Evolutionary conservation across 352 stramenopile genomes (phyloP).

Genomic region (Phytophthora foliorum): DNA sequence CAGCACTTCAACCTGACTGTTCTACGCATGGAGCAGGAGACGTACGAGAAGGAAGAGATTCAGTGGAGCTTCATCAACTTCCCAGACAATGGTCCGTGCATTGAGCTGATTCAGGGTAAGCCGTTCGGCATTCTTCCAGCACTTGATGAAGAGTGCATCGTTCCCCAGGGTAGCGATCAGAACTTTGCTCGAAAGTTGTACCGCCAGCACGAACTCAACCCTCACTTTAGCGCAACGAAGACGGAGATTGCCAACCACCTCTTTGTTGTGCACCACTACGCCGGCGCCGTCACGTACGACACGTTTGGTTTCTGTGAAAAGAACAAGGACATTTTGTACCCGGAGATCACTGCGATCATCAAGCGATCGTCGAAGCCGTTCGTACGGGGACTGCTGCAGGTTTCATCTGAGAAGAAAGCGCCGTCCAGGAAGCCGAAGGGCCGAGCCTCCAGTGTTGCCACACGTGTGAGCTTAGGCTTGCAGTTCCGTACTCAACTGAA

Average conservation of each 20-base stretch:
- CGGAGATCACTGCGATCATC: conserved; percentile 84
- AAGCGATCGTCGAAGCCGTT: conserved; percentile 78
- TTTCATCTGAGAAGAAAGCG: conserved; percentile 33
- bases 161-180: conserved; percentile 87
- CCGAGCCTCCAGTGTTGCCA: conserved; percentile 42
- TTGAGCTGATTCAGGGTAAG: conserved; percentile 91
- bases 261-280: conserved; percentile 94
- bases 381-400: conserved; percentile 67
- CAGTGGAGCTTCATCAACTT: conserved; percentile 93
- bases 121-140: conserved; percentile 86
- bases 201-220: conserved; percentile 71
- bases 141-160: conserved; percentile 92
- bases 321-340: conserved; percentile 95
- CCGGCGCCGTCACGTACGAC: conserved; percentile 94
- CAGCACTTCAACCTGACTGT: conserved; percentile 94
- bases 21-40: conserved; percentile 88
- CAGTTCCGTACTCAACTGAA: conserved; percentile 95
- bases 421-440: conserved; percentile 42
- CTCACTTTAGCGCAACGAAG: conserved; percentile 81
- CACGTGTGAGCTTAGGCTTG: conserved; percentile 74
- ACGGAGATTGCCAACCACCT: conserved; percentile 84
- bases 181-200: conserved; percentile 91
- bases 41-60: conserved; percentile 91
- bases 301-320: conserved; percentile 97
- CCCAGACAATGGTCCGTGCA: conserved; percentile 90